phyloP scores from a whole-genome alignment of 192 early-diverging fungal species.

The Coemansia sp. region DNA sequence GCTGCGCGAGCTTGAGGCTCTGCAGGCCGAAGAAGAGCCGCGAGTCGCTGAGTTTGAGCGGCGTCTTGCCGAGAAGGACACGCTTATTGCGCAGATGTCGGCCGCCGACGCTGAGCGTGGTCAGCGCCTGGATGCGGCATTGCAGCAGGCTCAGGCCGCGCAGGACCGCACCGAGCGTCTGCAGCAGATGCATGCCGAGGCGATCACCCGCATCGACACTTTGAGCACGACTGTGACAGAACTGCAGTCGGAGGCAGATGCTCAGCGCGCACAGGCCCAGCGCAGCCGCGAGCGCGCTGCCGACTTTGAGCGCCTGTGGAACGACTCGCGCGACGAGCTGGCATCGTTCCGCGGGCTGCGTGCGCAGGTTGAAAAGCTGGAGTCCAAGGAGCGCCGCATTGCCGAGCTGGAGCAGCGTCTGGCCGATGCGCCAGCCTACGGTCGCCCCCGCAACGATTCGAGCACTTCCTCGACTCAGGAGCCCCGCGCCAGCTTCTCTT shows the following conservation, averaged over 20 bases:
- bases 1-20: conserved; percentile 38
- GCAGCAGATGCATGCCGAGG: conserved; percentile 37
- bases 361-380: conserved; percentile 31
- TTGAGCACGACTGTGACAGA: conserved; percentile 15
- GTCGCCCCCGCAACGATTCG: conserved; percentile 19
- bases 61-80: conserved; percentile 17
- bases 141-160: conserved; percentile 30
- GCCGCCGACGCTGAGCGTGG: conserved; percentile 16
- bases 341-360: conserved; percentile 31
- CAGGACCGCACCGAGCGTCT: conserved; percentile 46
- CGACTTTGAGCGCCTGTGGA: conserved; percentile 48
- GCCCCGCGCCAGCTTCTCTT: conserved; percentile 33
- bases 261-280: conserved; percentile 28
- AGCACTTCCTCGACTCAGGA: not conserved
- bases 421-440: conserved; percentile 12
- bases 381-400: conserved; percentile 44
- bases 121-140: conserved; percentile 31
- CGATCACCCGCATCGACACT: conserved; percentile 24
- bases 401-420: conserved; percentile 47
- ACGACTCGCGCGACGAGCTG: conserved; percentile 37
- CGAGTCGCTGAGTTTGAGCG: conserved; percentile 13
- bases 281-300: conserved; percentile 21
- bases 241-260: conserved; percentile 19
- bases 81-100: conserved; percentile 23
- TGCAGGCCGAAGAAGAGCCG: conserved; percentile 26